Evolutionary conservation across 1,284 basidiomycete genomes (phyloP).

Genomic region (Leucoagaricus sp.): DNA sequence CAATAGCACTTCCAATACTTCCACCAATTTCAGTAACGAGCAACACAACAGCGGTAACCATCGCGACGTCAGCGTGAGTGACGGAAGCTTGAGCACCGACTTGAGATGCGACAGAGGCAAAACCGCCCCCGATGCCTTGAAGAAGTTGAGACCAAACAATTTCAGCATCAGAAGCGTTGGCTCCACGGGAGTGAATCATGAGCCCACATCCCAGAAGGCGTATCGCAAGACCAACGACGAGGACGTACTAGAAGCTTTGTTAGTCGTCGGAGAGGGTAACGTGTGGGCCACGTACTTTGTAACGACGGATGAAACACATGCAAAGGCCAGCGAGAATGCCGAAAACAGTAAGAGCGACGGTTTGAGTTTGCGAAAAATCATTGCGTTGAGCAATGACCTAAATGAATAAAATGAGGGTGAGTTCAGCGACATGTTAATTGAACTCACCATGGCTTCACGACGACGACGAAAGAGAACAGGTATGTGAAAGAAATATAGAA

Average conservation of each 20-base stretch:
- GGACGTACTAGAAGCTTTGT: conserved; percentile 46
- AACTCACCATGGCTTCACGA: conserved; percentile 58
- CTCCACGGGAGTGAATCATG: too few species aligned
- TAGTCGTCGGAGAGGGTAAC: neutral
- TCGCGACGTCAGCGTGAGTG: conserved; percentile 75
- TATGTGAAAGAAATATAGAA: conserved; percentile 63
- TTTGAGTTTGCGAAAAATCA: conserved; percentile 56
- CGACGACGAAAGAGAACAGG: conserved; percentile 60
- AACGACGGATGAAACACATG: conserved; percentile 57
- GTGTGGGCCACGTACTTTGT: conserved; percentile 40
- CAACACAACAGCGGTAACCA: conserved; percentile 80
- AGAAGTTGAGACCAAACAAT: conserved; percentile 74
- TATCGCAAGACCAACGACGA: conserved; percentile 67
- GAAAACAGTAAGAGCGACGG: conserved; percentile 65
- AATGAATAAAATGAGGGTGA: too few species aligned
- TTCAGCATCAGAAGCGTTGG: conserved; percentile 57
- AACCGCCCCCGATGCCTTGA: conserved; percentile 79
- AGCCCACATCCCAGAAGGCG: conserved; percentile 69
- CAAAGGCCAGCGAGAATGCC: conserved; percentile 60
- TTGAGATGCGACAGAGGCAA: conserved; percentile 69
- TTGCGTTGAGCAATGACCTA: conserved; percentile 47
- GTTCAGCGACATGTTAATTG: conserved; percentile 42
- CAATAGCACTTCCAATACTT: conserved; percentile 68
- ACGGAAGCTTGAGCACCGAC: conserved; percentile 82
- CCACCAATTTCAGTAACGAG: conserved; percentile 81